Base-by-base conservation (phyloP, 768 basidiomycete genomes). In the Gautieria morchelliformis region DNA sequence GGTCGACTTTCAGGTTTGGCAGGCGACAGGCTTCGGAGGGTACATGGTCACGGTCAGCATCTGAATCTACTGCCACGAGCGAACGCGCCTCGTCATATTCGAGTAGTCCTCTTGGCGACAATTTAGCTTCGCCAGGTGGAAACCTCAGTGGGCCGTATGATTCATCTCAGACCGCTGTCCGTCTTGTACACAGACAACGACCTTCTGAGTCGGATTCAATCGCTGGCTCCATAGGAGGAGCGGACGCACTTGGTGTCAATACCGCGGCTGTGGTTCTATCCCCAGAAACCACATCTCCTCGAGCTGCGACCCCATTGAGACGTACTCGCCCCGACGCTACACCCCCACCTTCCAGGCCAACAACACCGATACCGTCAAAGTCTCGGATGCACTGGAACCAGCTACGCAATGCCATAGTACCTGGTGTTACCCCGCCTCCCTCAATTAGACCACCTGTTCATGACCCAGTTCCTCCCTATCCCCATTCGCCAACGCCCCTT, bases 301-400 rank as follows among this genome's bases (percentile, higher is more conserved):
- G n/a, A 19, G 6, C 51, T 52, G 8, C 15, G 5, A 35, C 51
- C 9, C 24, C 51, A n/a, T 22, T 35, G 33, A 24, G 35, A 17
- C 51, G 19, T 14, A 37, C 19, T 33, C 32, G 35, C 35, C 35
- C 4, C 35, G 35, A 52, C 35, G 3, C 33, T n/a, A 15, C 51
- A 19, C 51, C 51, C 2, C 32, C 51, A n/a, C 51, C 51, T 52
- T 52, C 51, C 17, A 52, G 37, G 35, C 12, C 51, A 11, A 45
- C 24, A 5, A 57, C 46, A 19, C 47, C 56, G 24, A n/a, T 55
- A 20, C 56, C 30, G 37, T 48, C 56, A 5, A 15, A 46, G 14
- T 57, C 56, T 9, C 11, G 47, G 33, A 37, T 24, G 11, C 56
- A 57, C 37, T 57, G 56, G 56, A 57, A 57, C 30, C 56, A 57